Evolutionary conservation across 2,329 filamentous ascomycete genomes (phyloP).

Genomic region (Endocalyx cinctus): DNA sequence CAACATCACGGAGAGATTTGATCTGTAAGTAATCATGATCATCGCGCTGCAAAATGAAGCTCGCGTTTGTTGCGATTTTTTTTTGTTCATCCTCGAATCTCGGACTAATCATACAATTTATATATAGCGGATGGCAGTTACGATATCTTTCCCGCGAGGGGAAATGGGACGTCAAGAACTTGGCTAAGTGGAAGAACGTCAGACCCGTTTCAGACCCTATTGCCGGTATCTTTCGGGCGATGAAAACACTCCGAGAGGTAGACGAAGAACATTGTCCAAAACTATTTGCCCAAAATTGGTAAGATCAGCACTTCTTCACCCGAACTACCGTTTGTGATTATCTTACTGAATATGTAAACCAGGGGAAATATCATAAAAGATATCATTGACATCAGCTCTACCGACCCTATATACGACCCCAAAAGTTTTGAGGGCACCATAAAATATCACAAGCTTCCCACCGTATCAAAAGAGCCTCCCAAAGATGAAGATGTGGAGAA

Average conservation of each 20-base stretch:
- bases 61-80: too few relatives aligned
- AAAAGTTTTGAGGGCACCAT: slow-evolving; percentile 63
- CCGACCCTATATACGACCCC: slow-evolving; percentile 85
- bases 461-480: slow-evolving; percentile 86
- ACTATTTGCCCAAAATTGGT: slow-evolving; percentile 50
- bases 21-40: slow-evolving; percentile 42
- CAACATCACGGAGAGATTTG: slow-evolving; percentile 72
- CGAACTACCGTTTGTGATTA: too few relatives aligned
- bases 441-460: slow-evolving; percentile 81
- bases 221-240: slow-evolving; percentile 73
- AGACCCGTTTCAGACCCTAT: slow-evolving; percentile 74
- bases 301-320: too few relatives aligned
- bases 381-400: slow-evolving; percentile 87
- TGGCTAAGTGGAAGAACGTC: slow-evolving; percentile 84
- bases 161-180: slow-evolving; percentile 98
- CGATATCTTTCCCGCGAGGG: slow-evolving; percentile 83
- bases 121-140: slow-evolving; percentile 72
- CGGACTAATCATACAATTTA: slow-evolving; percentile 1
- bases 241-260: slow-evolving; percentile 90
- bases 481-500: slow-evolving; percentile 46
- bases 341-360: too few relatives aligned
- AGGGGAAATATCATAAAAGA: slow-evolving; percentile 67
- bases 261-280: slow-evolving; percentile 77
- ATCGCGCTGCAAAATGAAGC: too few relatives aligned
- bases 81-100: too few relatives aligned